phyloP scores from a whole-genome alignment of 331 rosid genomes.

The Prunus yedoensis region DNA sequence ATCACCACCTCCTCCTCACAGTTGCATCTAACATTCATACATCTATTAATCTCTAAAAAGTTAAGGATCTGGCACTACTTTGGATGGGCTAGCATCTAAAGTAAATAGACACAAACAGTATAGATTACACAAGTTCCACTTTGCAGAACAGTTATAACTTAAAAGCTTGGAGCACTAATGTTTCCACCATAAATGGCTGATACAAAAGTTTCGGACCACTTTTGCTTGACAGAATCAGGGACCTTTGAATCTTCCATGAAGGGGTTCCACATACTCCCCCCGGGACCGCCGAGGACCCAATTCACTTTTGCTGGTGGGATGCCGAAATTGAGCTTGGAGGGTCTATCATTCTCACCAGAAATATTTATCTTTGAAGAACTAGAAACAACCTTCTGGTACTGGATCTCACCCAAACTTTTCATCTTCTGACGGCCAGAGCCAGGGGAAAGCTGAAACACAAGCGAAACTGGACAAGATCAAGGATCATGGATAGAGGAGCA shows the following conservation, averaged over 20 bases:
- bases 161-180: slow-evolving; percentile 15
- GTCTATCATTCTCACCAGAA: slow-evolving; percentile 13
- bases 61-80: neutral
- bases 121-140: neutral
- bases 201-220: slow-evolving; percentile 59
- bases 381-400: slow-evolving; percentile 6
- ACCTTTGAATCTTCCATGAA: slow-evolving; percentile 36
- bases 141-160: slow-evolving; percentile 21
- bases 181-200: slow-evolving; percentile 28
- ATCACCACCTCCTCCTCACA: neutral
- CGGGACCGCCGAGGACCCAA: slow-evolving; percentile 63
- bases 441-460: slow-evolving; percentile 34
- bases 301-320: slow-evolving; percentile 46
- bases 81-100: neutral
- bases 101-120: neutral
- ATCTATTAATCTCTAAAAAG: neutral
- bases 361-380: slow-evolving; percentile 25
- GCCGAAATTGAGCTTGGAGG: slow-evolving; percentile 27
- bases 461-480: slow-evolving; percentile 18
- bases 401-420: neutral
- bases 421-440: slow-evolving; percentile 18
- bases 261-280: slow-evolving; percentile 56
- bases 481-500: slow-evolving; percentile 1
- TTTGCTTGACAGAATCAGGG: slow-evolving; percentile 45
- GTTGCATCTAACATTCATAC: neutral